Evolutionary conservation across 495 filamentous ascomycete species (phyloP), one percentile per base, ranked within the genome.

Genomic region (Hyaloscypha bicolor): DNA sequence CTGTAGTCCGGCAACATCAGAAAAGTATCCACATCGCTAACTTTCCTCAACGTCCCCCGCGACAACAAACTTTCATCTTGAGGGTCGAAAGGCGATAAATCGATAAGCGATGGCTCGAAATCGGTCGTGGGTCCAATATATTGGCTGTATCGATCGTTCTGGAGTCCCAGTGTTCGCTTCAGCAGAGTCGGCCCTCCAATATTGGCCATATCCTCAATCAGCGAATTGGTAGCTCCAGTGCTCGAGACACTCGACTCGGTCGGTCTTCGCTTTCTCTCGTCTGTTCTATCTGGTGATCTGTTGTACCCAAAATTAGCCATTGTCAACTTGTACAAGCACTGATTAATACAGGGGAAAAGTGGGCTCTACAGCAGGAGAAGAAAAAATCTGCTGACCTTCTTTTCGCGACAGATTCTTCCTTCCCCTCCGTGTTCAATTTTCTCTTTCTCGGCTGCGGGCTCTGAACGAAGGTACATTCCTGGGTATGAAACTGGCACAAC

Each of bases 11-110:
- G 86, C 59, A 91, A 82, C 83, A 94, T 88, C 66, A 93, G 83
- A 78, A 97, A 99, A 19, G 90, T 96, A 72, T 93, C 91, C 74
- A 89, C 80, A 64, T 91, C 88, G 76, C 90, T 93, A 65, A 94
- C 91, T 68, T 91, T 90, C 56, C 94, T 85, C 62, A 97, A 82
- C 3, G 86, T 90, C 33, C 88, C 88, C 64, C 88, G 80, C 6
- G 87, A 81, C 59, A 91, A 84, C 25, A 84, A 80, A 73, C 87
- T 90, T 77, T 92, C 90, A 75, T 92, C 89, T 63, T 87, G 86
- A 29, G 83, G 84, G 75, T 92, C 88, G 75, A 92, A 91, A 0
- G 85, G 80, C 9, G 88, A 90, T 11, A 92, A 82, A 74, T 90
- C 87, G 72, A 91, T 89, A 58, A 93, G 79, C 32, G 86, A 86